These are phyloP conservation scores for Physaria fendleri DNA, from an alignment of 345 rosid genomes.

Conservation along the genomic window DNA sequence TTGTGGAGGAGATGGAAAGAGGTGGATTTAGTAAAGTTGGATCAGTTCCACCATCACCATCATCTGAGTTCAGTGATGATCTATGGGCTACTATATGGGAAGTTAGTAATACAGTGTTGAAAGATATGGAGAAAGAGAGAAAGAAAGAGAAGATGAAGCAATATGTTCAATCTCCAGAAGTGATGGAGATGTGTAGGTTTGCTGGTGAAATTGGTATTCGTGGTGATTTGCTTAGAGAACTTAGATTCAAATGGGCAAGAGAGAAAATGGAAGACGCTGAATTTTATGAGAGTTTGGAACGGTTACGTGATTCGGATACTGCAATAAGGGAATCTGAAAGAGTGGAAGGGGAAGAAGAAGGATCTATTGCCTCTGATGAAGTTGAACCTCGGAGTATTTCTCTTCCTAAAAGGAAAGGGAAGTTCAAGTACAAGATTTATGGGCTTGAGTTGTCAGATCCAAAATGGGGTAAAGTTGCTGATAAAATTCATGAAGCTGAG, in stretches of 20 bases:
- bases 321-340: constrained; percentile 27
- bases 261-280: constrained; percentile 88
- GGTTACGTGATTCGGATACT: constrained; percentile 35
- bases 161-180: constrained; percentile 63
- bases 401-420: constrained; percentile 82
- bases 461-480: constrained; percentile 67
- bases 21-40: constrained; percentile 43
- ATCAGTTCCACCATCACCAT: constrained; percentile 27
- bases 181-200: constrained; percentile 80
- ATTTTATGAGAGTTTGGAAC: constrained; percentile 51
- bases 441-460: constrained; percentile 87
- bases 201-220: constrained; percentile 85
- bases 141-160: constrained; percentile 79
- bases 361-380: constrained; percentile 28
- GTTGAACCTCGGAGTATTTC: constrained; percentile 30
- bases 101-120: constrained; percentile 68
- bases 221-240: constrained; percentile 84
- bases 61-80: constrained; percentile 56
- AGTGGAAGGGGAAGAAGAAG: constrained; percentile 22
- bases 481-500: constrained; percentile 64
- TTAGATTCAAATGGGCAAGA: constrained; percentile 80
- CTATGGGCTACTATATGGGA: constrained; percentile 80
- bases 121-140: constrained; percentile 77
- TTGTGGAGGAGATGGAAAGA: constrained; percentile 63
- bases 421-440: constrained; percentile 77